Percentiles rank a stretch among this genome's conserved stretches.
phyloP scores from a whole-genome alignment of 2,329 filamentous ascomycete species.

The Fusarium tricinctum region DNA sequence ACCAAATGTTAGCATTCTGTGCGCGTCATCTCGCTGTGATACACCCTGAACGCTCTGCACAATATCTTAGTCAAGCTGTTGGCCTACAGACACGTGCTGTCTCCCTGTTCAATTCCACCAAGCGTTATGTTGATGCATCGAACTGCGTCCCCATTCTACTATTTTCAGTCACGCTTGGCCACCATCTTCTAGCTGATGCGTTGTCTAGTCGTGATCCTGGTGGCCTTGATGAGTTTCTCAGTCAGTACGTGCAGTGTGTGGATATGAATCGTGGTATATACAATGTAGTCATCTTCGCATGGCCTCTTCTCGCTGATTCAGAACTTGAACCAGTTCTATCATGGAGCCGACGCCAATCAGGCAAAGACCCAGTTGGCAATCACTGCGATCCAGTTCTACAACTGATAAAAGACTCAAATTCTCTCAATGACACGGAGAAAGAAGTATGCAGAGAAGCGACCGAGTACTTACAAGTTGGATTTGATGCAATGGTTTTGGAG shows the following conservation, averaged over 20 bases:
- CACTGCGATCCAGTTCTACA: conserved; percentile 8
- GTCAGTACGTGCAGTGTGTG: conserved; percentile 21
- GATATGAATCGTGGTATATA: conserved; percentile 31
- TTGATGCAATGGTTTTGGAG: conserved; percentile 8
- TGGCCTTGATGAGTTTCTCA: background rate
- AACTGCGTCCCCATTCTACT: conserved; percentile 36
- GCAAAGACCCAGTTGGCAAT: background rate
- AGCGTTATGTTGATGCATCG: background rate
- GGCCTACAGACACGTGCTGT: conserved; percentile 28
- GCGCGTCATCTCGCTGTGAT: conserved; percentile 27
- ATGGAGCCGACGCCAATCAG: conserved; percentile 9
- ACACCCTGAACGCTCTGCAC: background rate
- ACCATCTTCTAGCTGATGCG: conserved; percentile 32
- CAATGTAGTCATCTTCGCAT: background rate
- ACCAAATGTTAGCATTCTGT: conserved; percentile 36
- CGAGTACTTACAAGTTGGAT: conserved; percentile 23
- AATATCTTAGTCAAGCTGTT: conserved; percentile 11
- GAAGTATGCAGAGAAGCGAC: background rate
- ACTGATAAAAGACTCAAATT: background rate
- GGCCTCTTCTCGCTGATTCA: conserved; percentile 13
- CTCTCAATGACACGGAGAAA: background rate
- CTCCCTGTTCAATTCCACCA: conserved; percentile 23
- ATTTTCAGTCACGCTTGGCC: conserved; percentile 23
- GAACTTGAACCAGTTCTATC: conserved; percentile 19
- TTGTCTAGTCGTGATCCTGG: background rate